Conservation (phyloP, 768 basidiomycete species). For the Paxillus involutus region DNA sequence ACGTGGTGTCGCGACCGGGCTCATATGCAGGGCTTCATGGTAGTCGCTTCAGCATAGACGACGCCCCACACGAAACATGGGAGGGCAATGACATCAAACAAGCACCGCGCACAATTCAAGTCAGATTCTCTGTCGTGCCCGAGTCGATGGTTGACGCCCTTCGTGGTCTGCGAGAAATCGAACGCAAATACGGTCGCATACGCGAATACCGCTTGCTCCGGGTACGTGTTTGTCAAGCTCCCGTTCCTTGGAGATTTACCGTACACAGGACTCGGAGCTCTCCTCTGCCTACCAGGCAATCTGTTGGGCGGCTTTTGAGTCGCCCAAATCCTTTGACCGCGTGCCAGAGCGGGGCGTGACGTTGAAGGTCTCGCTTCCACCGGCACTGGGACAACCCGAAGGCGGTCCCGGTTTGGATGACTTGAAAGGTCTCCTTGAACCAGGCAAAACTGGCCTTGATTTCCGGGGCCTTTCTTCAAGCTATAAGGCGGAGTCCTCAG, state of each 20-base stretch:
- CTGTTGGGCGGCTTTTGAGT: conserved; percentile 46
- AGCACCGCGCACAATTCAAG: conserved; percentile 31
- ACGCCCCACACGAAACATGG: conserved; percentile 20
- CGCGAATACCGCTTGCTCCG: conserved; percentile 41
- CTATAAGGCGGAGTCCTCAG: conserved; percentile 5
- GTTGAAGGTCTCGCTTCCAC: conserved; percentile 31
- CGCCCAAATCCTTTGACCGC: conserved; percentile 39
- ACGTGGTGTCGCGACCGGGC: neutral
- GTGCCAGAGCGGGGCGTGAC: conserved; percentile 33
- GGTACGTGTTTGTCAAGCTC: conserved; percentile 29
- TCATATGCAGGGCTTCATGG: conserved; percentile 2
- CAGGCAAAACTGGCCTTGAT: conserved; percentile 5
- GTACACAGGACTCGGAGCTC: conserved; percentile 47
- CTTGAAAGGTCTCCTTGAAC: conserved; percentile 27
- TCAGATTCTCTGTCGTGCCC: conserved; percentile 42
- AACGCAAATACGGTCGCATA: conserved; percentile 52
- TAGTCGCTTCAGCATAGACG: conserved; percentile 23
- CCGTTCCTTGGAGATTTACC: conserved; percentile 1
- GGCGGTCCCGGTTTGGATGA: conserved; percentile 37
- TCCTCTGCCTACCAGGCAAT: conserved; percentile 41
- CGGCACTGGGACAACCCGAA: conserved; percentile 14
- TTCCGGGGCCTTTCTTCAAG: neutral
- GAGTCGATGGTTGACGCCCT: conserved; percentile 50
- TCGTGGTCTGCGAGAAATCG: conserved; percentile 52
- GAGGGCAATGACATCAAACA: neutral